phyloP scores from a whole-genome alignment of 75 land plant genomes.

The Cunninghamia lanceolata region DNA sequence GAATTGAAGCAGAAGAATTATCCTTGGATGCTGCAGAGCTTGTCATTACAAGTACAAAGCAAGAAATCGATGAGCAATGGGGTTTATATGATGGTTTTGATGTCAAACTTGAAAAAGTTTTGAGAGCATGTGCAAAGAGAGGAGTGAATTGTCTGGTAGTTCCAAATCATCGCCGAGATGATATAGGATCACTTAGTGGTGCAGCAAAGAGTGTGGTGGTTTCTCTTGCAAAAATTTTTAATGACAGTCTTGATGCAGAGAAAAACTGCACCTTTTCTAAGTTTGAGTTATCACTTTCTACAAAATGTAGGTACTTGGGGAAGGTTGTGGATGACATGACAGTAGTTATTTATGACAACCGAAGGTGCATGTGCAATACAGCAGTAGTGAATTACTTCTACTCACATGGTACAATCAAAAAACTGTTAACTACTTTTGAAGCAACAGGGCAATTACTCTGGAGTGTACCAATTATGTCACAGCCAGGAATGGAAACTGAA shows the following conservation, averaged over 20 bases:
- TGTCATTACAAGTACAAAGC: no score
- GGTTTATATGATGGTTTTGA: no score
- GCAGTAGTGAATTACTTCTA: constrained; percentile 75
- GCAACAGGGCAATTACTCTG: constrained; percentile 94
- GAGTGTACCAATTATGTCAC: constrained; percentile 58
- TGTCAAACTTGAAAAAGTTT: constrained; percentile 64
- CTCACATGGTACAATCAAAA: constrained; percentile 80
- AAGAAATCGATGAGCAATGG: no score
- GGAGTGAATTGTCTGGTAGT: constrained; percentile 70
- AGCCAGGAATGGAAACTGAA: constrained; percentile 48
- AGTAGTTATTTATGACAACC: constrained; percentile 67
- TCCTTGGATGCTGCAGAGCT: no score
- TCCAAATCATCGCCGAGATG: constrained; percentile 84
- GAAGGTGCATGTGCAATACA: constrained; percentile 69
- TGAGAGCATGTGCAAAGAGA: constrained; percentile 60
- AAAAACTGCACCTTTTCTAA: constrained; percentile 39
- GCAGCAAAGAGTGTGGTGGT: constrained; percentile 67
- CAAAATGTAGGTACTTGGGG: constrained; percentile 93
- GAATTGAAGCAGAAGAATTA: constrained; percentile 84
- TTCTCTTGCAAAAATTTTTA: constrained; percentile 66
- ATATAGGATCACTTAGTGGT: constrained; percentile 50
- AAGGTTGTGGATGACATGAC: constrained; percentile 89
- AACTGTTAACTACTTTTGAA: constrained; percentile 81
- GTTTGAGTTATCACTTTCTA: constrained; percentile 56
- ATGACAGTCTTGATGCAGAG: constrained; percentile 60